These are phyloP conservation scores for Ceratobasidium sp. DNA, from an alignment of 1,284 basidiomycete genomes.

Conservation along the genomic window DNA sequence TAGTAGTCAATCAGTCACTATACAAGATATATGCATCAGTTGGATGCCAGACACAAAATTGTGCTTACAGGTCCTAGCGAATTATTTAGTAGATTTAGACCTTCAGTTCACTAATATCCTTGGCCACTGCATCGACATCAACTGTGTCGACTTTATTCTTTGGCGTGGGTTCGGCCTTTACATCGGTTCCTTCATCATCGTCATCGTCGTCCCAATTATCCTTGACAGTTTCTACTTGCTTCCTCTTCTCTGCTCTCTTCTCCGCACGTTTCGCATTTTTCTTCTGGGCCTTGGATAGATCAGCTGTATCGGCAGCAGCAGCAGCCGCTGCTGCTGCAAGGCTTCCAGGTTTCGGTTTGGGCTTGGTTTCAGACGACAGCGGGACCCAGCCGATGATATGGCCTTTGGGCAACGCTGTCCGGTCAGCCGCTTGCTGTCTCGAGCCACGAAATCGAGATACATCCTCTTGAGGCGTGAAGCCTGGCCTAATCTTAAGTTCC, in stretches of 20 bases:
- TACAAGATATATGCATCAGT: neutral
- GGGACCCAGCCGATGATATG: slow-evolving; percentile 79
- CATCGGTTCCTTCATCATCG: slow-evolving; percentile 51
- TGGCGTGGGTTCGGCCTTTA: neutral
- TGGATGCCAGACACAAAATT: neutral
- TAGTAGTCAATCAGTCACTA: slow-evolving; percentile 9
- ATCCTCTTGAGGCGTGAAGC: slow-evolving; percentile 95
- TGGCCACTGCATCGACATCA: slow-evolving; percentile 35
- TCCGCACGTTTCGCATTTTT: slow-evolving; percentile 81
- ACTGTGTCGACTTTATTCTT: neutral
- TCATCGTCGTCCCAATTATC: slow-evolving; percentile 82
- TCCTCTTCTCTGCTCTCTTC: slow-evolving; percentile 60
- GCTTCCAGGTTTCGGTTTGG: slow-evolving; percentile 42
- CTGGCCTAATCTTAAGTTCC: slow-evolving; percentile 88
- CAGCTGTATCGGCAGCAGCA: slow-evolving; percentile 31
- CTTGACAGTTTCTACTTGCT: slow-evolving; percentile 55
- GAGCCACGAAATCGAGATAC: slow-evolving; percentile 81
- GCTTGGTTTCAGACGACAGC: slow-evolving; percentile 55
- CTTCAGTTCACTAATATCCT: slow-evolving; percentile 37
- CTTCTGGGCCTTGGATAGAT: slow-evolving; percentile 61
- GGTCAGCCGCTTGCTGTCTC: slow-evolving; percentile 73
- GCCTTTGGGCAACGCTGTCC: slow-evolving; percentile 67
- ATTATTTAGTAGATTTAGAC: neutral
- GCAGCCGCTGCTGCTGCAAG: slow-evolving; percentile 22
- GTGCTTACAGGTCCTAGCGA: neutral